phyloP scores from a whole-genome alignment of 768 basidiomycete species.

The Pilatotrama ljubarskyi region DNA sequence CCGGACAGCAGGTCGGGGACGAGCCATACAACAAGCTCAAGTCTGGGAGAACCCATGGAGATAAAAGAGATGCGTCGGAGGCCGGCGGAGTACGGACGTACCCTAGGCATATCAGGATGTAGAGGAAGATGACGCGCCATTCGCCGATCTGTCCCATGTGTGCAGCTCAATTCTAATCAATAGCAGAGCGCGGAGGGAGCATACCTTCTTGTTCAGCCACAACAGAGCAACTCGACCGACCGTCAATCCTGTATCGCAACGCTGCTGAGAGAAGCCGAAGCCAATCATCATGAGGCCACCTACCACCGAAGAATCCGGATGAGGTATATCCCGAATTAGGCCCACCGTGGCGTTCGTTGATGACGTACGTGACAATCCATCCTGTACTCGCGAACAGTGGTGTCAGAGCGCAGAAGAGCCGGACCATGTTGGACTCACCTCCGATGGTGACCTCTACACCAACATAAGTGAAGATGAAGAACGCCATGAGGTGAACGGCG shows the following conservation, averaged over 20 bases:
- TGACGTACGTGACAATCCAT: constrained; percentile 49
- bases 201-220: constrained; percentile 48
- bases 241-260: constrained; percentile 39
- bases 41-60: constrained; percentile 35
- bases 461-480: constrained; percentile 48
- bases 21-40: constrained; percentile 61
- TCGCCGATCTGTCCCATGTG: constrained; percentile 36
- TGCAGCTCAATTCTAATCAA: background rate
- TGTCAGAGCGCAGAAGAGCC: background rate
- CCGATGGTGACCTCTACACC: constrained; percentile 43
- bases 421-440: constrained; percentile 26
- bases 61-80: background rate
- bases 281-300: background rate
- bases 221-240: constrained; percentile 54
- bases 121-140: constrained; percentile 38
- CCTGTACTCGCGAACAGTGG: constrained; percentile 26
- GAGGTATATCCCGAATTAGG: constrained; percentile 43
- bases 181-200: background rate
- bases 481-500: constrained; percentile 42
- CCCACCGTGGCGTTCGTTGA: constrained; percentile 40
- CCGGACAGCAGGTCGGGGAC: constrained; percentile 54
- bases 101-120: constrained; percentile 39
- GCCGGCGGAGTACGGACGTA: constrained; percentile 19
- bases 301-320: constrained; percentile 42
- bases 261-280: background rate